Evolutionary conservation across 208 protist species (phyloP).

Genomic region (Leptomonas pyrrhocoris): DNA sequence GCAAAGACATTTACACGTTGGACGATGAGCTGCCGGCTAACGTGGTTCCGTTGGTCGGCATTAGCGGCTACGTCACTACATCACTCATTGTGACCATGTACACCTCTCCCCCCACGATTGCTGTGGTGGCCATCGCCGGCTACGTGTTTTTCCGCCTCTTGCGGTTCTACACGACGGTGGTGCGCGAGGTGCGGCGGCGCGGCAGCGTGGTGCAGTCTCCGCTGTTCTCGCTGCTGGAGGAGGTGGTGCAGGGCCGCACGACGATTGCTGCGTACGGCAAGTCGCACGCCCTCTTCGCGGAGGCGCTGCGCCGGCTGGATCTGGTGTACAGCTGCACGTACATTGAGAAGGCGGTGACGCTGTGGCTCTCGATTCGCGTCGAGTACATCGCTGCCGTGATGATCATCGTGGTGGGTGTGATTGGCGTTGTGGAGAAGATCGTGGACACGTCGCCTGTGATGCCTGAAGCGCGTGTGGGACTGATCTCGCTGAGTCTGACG

Average conservation of each 20-base stretch:
- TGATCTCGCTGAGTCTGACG: slow-evolving; percentile 78
- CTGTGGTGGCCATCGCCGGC: slow-evolving; percentile 45
- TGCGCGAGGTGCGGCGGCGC: slow-evolving; percentile 90
- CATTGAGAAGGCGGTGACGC: slow-evolving; percentile 49
- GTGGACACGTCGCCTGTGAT: slow-evolving; percentile 13
- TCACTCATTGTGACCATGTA: slow-evolving; percentile 26
- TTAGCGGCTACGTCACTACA: slow-evolving; percentile 19
- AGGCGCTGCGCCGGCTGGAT: slow-evolving; percentile 49
- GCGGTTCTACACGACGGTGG: slow-evolving; percentile 79
- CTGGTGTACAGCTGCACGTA: slow-evolving; percentile 51
- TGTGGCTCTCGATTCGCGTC: slow-evolving; percentile 90
- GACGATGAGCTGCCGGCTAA: slow-evolving; percentile 75
- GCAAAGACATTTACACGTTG: slow-evolving; percentile 71
- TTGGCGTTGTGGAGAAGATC: slow-evolving; percentile 52
- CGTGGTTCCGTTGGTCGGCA: slow-evolving; percentile 34
- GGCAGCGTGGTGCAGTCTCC: slow-evolving; percentile 89
- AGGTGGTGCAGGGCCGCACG: slow-evolving; percentile 84
- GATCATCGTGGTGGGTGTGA: slow-evolving; percentile 38
- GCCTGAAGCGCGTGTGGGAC: slow-evolving; percentile 37
- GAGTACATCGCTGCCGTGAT: slow-evolving; percentile 76
- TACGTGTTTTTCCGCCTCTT: slow-evolving; percentile 79
- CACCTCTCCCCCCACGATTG: slow-evolving; percentile 26
- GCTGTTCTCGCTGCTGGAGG: slow-evolving; percentile 90
- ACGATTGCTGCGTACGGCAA: slow-evolving; percentile 86
- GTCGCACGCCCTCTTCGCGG: slow-evolving; percentile 32